Evolutionary conservation across 345 rosid genomes (phyloP).

Genomic region (Syzygium aromaticum): DNA sequence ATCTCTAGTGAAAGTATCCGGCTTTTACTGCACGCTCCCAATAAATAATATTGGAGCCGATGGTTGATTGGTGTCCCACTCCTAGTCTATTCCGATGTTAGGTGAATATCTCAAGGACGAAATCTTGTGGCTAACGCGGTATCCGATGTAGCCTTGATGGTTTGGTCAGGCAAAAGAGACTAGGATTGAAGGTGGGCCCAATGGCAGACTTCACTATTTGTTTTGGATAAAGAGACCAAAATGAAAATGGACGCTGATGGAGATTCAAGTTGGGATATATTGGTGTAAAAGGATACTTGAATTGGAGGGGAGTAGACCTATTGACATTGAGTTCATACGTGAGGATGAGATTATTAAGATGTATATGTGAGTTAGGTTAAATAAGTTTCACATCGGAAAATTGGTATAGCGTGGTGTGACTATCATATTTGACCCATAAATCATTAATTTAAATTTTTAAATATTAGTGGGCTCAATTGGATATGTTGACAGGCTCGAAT

Average conservation of each 20-base stretch:
- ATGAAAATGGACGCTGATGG: not conserved
- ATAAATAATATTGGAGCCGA: not conserved
- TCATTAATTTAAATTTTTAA: not conserved
- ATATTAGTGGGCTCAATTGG: not conserved
- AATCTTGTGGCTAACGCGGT: fast-evolving
- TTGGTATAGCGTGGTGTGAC: not conserved
- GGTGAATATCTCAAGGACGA: not conserved
- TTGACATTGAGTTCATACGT: not conserved
- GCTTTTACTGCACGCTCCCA: not conserved
- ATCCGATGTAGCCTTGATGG: not conserved
- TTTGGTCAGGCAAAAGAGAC: fast-evolving
- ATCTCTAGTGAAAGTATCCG: not conserved
- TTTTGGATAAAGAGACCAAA: not conserved
- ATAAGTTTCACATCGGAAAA: fast-evolving
- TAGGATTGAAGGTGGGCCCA: not conserved
- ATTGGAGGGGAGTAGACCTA: not conserved
- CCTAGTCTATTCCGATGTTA: not conserved
- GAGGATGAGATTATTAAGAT: not conserved
- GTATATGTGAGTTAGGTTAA: not conserved
- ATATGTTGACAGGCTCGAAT: not conserved
- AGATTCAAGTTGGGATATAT: not conserved
- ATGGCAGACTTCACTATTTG: not conserved
- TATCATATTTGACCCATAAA: not conserved
- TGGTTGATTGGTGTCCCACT: not conserved
- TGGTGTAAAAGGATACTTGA: not conserved